phyloP scores from a whole-genome alignment of 306 rosid genomes.

The Gynostemma pentaphyllum region DNA sequence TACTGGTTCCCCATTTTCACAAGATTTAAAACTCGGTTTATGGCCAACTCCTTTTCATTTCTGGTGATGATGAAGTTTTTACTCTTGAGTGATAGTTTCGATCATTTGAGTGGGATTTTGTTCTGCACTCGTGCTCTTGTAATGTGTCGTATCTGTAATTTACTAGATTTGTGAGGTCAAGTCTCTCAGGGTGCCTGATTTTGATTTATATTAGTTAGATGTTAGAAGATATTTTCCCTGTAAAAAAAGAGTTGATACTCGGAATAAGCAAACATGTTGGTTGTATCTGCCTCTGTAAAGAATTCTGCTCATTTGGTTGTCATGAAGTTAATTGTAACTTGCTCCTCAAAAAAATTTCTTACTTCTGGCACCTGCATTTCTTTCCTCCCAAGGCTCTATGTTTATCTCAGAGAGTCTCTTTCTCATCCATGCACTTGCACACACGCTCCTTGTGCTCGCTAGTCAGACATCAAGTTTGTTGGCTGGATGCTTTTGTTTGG shows the following conservation, averaged over 20 bases:
- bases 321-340: neutral
- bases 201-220: too few relatives aligned
- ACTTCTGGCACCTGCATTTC: neutral
- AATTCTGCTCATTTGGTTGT: neutral
- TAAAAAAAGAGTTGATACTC: neutral
- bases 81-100: neutral
- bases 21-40: neutral
- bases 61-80: neutral
- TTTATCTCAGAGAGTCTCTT: too few relatives aligned
- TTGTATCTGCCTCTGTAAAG: neutral
- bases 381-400: neutral
- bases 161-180: neutral
- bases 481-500: neutral
- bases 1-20: neutral
- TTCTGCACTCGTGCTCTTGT: neutral
- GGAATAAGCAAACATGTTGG: neutral
- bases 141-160: neutral
- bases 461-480: conserved; percentile 3
- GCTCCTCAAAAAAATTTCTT: neutral
- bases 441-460: too few relatives aligned
- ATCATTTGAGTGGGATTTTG: neutral
- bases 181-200: neutral
- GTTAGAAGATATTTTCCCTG: too few relatives aligned
- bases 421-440: too few relatives aligned
- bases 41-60: neutral